These are phyloP conservation scores for Styphnolobium japonicum DNA, from an alignment of 306 rosid species.

Conservation along the genomic window DNA sequence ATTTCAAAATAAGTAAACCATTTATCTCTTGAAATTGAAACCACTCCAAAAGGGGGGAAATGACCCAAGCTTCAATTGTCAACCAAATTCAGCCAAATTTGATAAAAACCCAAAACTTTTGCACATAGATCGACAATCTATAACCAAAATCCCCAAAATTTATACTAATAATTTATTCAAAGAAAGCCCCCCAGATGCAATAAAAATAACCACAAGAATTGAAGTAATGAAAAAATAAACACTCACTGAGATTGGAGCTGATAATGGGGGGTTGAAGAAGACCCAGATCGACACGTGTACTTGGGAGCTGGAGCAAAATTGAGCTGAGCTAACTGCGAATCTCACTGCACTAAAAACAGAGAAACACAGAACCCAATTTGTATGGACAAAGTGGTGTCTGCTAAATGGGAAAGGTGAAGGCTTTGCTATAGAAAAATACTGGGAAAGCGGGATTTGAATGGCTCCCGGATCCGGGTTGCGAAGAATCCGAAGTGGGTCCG, in stretches of 20 bases:
- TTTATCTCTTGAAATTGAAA: background rate
- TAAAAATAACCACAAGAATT: background rate
- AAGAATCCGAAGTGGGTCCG: conserved; percentile 23
- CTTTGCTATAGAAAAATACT: conserved; percentile 7
- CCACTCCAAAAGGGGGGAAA: background rate
- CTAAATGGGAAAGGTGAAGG: conserved; percentile 18
- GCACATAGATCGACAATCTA: conserved; percentile 16
- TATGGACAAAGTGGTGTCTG: conserved; percentile 23
- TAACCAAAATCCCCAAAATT: conserved; percentile 10
- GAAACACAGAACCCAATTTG: conserved; percentile 46
- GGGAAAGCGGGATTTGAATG: conserved; percentile 18
- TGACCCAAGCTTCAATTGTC: conserved; percentile 16
- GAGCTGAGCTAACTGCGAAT: conserved; percentile 45
- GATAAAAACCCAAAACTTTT: background rate
- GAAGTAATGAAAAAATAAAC: background rate
- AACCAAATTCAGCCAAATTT: conserved; percentile 26
- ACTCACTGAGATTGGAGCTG: conserved; percentile 66
- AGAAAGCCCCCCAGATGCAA: background rate
- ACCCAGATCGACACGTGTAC: conserved; percentile 90
- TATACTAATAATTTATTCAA: background rate
- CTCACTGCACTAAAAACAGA: conserved; percentile 51
- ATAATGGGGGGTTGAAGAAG: conserved; percentile 48
- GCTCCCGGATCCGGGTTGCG: conserved; percentile 31
- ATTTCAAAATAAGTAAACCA: conserved; percentile 14
- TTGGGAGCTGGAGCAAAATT: conserved; percentile 58